These are phyloP conservation scores for Penicillium expansum DNA, from an alignment of 2,329 filamentous ascomycete species.

Conservation along the genomic window DNA sequence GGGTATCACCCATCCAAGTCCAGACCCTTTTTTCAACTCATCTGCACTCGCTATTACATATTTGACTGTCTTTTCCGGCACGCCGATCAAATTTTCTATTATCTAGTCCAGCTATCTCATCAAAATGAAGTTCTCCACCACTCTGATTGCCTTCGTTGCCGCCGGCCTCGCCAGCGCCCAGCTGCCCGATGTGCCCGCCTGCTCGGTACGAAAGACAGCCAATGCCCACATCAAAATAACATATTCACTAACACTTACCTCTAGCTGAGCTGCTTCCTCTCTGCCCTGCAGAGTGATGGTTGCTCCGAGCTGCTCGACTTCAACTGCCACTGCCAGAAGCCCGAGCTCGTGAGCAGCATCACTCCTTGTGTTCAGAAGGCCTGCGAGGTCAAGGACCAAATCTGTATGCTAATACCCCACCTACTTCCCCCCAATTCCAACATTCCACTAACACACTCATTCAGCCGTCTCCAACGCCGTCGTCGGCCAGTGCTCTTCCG, in stretches of 20 bases:
- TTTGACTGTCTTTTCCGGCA: constrained; percentile 24
- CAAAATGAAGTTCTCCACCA: constrained; percentile 37
- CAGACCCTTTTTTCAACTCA: constrained; percentile 5
- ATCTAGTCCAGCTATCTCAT: background rate
- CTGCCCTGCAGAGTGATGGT: constrained; percentile 43
- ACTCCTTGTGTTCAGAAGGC: constrained; percentile 48
- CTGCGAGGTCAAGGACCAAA: constrained; percentile 42
- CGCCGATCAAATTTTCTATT: background rate
- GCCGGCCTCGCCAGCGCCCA: constrained; percentile 48
- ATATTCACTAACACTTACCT: background rate
- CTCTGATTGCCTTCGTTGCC: constrained; percentile 40
- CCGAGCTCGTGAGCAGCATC: constrained; percentile 41
- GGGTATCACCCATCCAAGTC: constrained; percentile 11
- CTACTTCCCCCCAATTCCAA: too few species aligned
- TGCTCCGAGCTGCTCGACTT: constrained; percentile 50
- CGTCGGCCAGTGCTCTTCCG: constrained; percentile 34
- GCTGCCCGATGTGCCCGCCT: constrained; percentile 45
- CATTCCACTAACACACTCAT: background rate
- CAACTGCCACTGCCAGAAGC: constrained; percentile 50
- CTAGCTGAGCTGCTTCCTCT: constrained; percentile 49
- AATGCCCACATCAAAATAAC: background rate
- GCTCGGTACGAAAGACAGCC: constrained; percentile 41
- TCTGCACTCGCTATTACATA: constrained; percentile 17
- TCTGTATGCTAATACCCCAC: constrained; percentile 26
- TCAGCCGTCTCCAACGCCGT: constrained; percentile 40